Evolutionary conservation across 805 yeast genomes (phyloP), one percentile per base, ranked within the genome.

Genomic region (Brettanomyces anomalus): DNA sequence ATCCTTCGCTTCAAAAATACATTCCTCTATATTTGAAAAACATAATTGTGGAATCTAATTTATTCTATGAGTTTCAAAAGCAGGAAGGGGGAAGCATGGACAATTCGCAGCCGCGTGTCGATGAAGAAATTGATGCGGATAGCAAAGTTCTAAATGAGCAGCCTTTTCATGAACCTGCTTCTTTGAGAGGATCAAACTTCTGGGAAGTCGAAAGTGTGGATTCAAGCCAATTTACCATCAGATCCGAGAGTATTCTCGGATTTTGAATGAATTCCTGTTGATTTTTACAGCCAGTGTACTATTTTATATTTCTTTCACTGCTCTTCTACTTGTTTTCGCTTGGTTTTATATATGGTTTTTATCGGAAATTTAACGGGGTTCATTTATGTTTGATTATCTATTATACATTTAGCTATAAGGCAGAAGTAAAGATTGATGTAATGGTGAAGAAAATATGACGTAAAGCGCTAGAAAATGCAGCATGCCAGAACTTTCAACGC

Each of bases 11-110:
- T 14, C 57, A 61, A 33, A 53, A 54, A 13, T 56, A 52, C 37
- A 53, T 60, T 7, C 65, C 65, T 5, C 39, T 54, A 13, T 58
- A 50, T 37, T 49, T 61, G 51, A 55, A 55, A 35, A 51, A 51
- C 44, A 37, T 57, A 8, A 53, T 61, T 37, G 48, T 57, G 17
- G 50, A 51, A 6, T 52, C 59, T 4, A 53, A 58, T 17, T 42
- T 58, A 26, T 39, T 49, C 3, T 51, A 51, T 1, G 49, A 56
- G 7, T 52, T 48, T 37, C 41, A 48, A 17, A 46, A 39, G 8
- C 38, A 36, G 5, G 41, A 32, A 4, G 21, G 24, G 2, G 45
- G n/a, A n/a, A n/a, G n/a, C n/a, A 43, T 4, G 46, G 41, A 5
- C n/a, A n/a, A n/a, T n/a, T n/a, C n/a, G n/a, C n/a, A n/a, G n/a